Base-by-base conservation (phyloP, 306 rosid genomes). In the Gastrolobium villosum region DNA sequence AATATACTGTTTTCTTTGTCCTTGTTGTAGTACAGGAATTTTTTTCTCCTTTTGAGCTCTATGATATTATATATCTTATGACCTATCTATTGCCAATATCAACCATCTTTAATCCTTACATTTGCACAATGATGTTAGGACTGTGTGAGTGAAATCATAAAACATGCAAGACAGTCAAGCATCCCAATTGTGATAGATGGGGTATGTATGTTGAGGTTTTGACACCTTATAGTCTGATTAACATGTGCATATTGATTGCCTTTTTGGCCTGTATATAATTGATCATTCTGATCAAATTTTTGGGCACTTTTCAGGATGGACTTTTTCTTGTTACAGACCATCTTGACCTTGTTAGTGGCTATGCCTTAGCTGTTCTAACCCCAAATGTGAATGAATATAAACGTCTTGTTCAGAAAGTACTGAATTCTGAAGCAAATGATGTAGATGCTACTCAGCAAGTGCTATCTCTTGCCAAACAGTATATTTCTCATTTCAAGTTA, bases 311-410 rank as follows among this genome's bases (percentile, higher is more conserved):
- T 79, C 89, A 94, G 94, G 98, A 94, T 75, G 98, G 94, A 59
- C 92, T 94, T 79, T 94, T 91, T 84, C 97, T 94, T 70, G 91
- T 91, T 65, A 87, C 98, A 53, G 81, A 88, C 80, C 80, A 63
- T 81, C 82, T 91, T 67, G 91, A 91, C 83, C 94, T 94, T 80
- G 92, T 94, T 65, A 86, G 86, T 74, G 93, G 92, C 53, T 94
- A 94, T 84, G 84, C 84, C 82, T 84, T 91, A 77, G 96, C 92
- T 74, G 94, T 94, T 75, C 88, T 94, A 73, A 94, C 97, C 28
- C 98, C 97, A 70, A 94, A 94, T 72, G 79, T 94, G 70, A 91
- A 91, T 74, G 97, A 94, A 82, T 94, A 91, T 78, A 91, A 91
- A 84, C 94, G 97, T 13, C 92, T 94, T 50, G 92, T 94, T 36